Conservation (phyloP, 768 basidiomycete genomes). For the Hericium rajendrae region DNA sequence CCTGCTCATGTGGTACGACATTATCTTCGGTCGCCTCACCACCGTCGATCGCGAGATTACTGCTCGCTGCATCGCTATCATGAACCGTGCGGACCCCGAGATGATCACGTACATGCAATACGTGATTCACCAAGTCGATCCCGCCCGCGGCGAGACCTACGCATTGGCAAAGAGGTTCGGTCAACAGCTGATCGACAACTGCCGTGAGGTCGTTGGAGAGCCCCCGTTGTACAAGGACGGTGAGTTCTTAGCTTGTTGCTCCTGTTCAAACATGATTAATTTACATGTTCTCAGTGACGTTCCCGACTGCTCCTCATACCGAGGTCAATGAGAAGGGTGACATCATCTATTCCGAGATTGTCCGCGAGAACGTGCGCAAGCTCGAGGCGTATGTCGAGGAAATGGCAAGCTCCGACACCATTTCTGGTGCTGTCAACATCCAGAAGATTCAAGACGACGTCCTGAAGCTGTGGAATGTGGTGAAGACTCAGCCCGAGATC, state of each 20-base stretch:
- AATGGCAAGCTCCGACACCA: slow-evolving; percentile 93
- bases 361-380: slow-evolving; percentile 93
- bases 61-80: slow-evolving; percentile 91
- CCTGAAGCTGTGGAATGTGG: slow-evolving; percentile 92
- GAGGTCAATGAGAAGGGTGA: slow-evolving; percentile 92
- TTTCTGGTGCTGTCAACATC: slow-evolving; percentile 77
- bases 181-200: slow-evolving; percentile 91
- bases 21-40: slow-evolving; percentile 90
- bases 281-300: slow-evolving; percentile 57
- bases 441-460: slow-evolving; percentile 98
- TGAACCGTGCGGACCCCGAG: slow-evolving; percentile 93
- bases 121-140: slow-evolving; percentile 76
- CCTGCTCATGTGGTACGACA: slow-evolving; percentile 94
- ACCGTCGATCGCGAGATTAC: slow-evolving; percentile 96
- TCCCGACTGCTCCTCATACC: slow-evolving; percentile 95
- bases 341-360: slow-evolving; percentile 90
- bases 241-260: slow-evolving; percentile 27
- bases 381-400: slow-evolving; percentile 96
- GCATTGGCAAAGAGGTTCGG: slow-evolving; percentile 95
- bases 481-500: slow-evolving; percentile 95
- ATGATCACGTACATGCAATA: slow-evolving; percentile 95
- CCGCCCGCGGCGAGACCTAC: slow-evolving; percentile 83
- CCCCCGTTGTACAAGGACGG: slow-evolving; percentile 96
- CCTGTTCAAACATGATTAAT: not conserved
- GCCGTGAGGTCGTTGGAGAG: slow-evolving; percentile 68